Percentiles rank a stretch among this genome's conserved stretches.
These are phyloP conservation scores for Paradendryphiella salina DNA, from an alignment of 2,329 filamentous ascomycete species.

Conservation along the genomic window DNA sequence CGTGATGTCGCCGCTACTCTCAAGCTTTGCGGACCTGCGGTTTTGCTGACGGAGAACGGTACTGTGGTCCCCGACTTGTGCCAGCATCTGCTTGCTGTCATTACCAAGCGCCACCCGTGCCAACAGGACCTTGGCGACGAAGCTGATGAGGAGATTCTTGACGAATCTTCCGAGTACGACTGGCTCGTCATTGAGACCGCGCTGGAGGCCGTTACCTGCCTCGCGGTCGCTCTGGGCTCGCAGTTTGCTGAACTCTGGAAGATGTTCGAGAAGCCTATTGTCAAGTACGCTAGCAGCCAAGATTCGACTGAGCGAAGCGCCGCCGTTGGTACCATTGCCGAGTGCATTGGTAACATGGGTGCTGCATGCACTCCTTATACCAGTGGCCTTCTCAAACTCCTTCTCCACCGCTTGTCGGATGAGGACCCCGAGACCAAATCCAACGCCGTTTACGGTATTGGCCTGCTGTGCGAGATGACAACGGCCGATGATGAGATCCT, in stretches of 20 bases:
- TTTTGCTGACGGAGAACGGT: conserved; percentile 70
- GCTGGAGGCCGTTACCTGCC: conserved; percentile 83
- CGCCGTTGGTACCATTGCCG: conserved; percentile 87
- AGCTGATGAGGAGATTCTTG: conserved; percentile 65
- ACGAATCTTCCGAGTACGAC: conserved; percentile 91
- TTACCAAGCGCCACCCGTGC: conserved; percentile 89
- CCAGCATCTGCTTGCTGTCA: conserved; percentile 73
- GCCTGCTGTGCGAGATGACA: conserved; percentile 81
- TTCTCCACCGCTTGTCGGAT: conserved; percentile 84
- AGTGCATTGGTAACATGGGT: conserved; percentile 85
- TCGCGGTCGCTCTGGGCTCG: conserved; percentile 78
- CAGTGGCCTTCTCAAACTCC: conserved; percentile 71
- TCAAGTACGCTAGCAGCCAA: conserved; percentile 84
- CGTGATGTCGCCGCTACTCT: conserved; percentile 88
- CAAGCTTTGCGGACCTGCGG: conserved; percentile 85
- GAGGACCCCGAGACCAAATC: conserved; percentile 91
- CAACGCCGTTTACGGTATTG: conserved; percentile 90
- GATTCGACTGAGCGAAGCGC: conserved; percentile 87
- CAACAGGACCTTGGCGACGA: conserved; percentile 87
- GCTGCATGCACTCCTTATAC: conserved; percentile 81
- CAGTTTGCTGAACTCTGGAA: conserved; percentile 90
- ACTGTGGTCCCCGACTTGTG: conserved; percentile 73
- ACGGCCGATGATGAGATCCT: conserved; percentile 73
- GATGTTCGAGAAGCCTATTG: conserved; percentile 88
- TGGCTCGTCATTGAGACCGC: conserved; percentile 96